Evolutionary conservation across 768 basidiomycete species (phyloP), one percentile per base, ranked within the genome.

Genomic region (Rhizopogon salebrosus): DNA sequence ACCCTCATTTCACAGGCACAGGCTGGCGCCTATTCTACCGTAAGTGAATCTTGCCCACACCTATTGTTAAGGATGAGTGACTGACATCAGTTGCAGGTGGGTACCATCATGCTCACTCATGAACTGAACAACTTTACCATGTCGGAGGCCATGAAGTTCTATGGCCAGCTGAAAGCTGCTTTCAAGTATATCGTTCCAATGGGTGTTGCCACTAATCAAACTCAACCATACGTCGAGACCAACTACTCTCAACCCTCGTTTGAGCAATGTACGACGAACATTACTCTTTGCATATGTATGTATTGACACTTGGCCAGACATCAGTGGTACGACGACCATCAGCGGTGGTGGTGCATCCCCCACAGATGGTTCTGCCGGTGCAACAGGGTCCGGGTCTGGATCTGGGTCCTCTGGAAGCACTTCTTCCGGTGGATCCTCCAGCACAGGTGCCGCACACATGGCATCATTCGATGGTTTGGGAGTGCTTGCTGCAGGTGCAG

Each of bases 81-180:
- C 31, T 50, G 27, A 54, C 37, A 4, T n/a, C 3, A 22, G 20
- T 46, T 52, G 22, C 41, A 80, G 79, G 59, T 38, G 14, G 82
- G 82, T 3, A 72, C 75, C 0, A 80, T 83, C 54, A 71, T 83
- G 46, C 64, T 84, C 51, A 76, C 77, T 4, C 83, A 85, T 53
- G 83, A 85, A 53, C 59, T 84, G 53, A 79, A 80, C 60, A 80
- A 80, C 55, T 82, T 70, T 54, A 84, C 83, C 4, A 83, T 85
- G 83, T 60, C 64, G n/a, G 72, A 79, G 58, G 83, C 83, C 1
- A 59, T 80, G n/a, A 76, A 79, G 48, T 79, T 67, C 55, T 78
- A 83, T 54, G 59, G 68, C 1, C 65, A 66, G 51, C 65, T 85
- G 24, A 74, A 73, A 53, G 43, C 64, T 3, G 71, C 71, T 0